Conservation (phyloP, 2,329 filamentous ascomycete genomes). For the Colletotrichum sp. region DNA sequence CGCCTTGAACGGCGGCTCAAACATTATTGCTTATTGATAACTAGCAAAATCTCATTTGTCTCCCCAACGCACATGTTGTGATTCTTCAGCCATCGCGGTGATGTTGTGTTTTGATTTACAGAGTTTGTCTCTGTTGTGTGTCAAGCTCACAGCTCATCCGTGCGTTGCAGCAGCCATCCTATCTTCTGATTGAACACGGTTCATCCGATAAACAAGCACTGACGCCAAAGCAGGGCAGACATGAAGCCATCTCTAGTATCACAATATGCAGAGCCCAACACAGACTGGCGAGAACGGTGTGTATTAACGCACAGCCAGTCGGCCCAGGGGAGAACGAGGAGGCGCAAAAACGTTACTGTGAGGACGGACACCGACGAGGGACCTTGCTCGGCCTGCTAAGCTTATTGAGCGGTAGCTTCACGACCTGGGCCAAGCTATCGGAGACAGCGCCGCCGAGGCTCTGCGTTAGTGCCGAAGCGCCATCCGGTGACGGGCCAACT, state of each 20-base stretch:
- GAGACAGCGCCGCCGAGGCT: conserved; percentile 3
- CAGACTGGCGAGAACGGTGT: neutral
- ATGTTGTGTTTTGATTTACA: neutral
- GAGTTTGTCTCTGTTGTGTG: neutral
- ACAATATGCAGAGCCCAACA: neutral
- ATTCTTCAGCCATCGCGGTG: neutral
- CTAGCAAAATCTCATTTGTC: neutral
- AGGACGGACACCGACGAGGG: neutral
- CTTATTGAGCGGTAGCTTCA: neutral
- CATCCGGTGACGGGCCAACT: neutral
- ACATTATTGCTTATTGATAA: conserved; percentile 1
- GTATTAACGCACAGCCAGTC: neutral
- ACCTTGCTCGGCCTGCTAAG: neutral
- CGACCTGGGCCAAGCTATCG: neutral
- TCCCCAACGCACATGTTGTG: neutral
- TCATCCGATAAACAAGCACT: neutral
- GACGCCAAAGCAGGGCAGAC: neutral
- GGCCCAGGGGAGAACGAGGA: neutral
- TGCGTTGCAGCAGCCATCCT: conserved; percentile 4
- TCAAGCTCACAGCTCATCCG: neutral
- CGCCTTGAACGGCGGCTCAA: neutral
- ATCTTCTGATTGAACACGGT: neutral
- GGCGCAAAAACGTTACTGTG: neutral
- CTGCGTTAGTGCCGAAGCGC: neutral
- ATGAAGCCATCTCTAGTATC: neutral